Percentiles rank a stretch among this genome's conserved stretches.
phyloP scores from a whole-genome alignment of 345 rosid species.

The Salix dunnii region DNA sequence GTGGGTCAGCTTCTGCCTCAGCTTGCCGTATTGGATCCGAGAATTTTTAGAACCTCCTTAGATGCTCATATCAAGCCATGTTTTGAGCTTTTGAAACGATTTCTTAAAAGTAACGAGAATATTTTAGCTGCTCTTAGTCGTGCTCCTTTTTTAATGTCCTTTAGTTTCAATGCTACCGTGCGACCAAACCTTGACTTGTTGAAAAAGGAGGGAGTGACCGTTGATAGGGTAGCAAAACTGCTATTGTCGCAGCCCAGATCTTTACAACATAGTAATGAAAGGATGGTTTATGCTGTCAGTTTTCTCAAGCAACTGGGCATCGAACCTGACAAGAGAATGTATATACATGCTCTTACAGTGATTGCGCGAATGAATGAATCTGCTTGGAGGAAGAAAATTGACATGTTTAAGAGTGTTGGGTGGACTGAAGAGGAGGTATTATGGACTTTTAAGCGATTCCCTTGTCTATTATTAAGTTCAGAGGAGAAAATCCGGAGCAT shows the following conservation, averaged over 20 bases:
- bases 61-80: constrained; percentile 17
- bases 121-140: constrained; percentile 15
- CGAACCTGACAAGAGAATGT: constrained; percentile 10
- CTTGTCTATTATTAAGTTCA: constrained; percentile 3
- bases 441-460: constrained; percentile 7
- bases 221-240: neutral
- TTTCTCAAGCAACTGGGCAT: constrained; percentile 17
- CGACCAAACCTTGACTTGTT: constrained; percentile 21
- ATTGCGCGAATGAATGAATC: constrained; percentile 4
- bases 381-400: constrained; percentile 21
- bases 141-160: constrained; percentile 6
- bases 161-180: constrained; percentile 2
- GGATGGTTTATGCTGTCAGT: constrained; percentile 7
- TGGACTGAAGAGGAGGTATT: constrained; percentile 27
- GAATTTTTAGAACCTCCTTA: constrained; percentile 6
- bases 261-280: neutral
- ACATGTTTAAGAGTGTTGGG: constrained; percentile 27
- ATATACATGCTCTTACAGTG: constrained; percentile 17
- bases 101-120: constrained; percentile 8
- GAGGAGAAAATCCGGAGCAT: constrained; percentile 17
- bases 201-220: constrained; percentile 17
- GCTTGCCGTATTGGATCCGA: constrained; percentile 14
- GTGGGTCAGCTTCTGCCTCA: constrained; percentile 14
- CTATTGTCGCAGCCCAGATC: constrained; percentile 7
- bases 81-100: constrained; percentile 8